A percentile compares a stretch with the other conserved stretches of the same genome.
Evolutionary conservation across 371 early-diverging fungal species (phyloP).

Genomic region (Syncephalastrum sp.): DNA sequence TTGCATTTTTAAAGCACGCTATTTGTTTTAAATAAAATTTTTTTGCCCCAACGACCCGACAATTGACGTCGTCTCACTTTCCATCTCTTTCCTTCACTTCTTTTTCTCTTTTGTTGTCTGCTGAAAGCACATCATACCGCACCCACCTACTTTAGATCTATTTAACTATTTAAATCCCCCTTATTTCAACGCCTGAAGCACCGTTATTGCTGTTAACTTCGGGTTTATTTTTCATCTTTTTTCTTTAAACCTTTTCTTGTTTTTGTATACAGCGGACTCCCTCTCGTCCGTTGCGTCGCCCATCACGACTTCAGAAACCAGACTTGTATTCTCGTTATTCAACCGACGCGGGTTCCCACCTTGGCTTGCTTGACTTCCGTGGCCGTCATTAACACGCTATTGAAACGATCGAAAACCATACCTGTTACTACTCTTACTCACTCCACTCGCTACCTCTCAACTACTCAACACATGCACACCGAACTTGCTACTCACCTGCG

Average conservation of each 20-base stretch:
- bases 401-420: no score
- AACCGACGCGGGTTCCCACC: conserved; percentile 68
- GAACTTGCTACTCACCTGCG: conserved; percentile 20
- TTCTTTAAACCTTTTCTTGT: conserved; percentile 8
- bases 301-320: conserved; percentile 72
- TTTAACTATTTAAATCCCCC: conserved; percentile 5
- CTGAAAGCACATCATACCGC: not conserved
- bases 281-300: conserved; percentile 53
- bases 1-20: not conserved
- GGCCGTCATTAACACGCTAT: conserved; percentile 16
- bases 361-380: conserved; percentile 50
- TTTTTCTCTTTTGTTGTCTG: not conserved
- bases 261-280: conserved; percentile 51
- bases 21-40: not conserved
- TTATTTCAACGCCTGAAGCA: conserved; percentile 10
- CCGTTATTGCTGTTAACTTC: conserved; percentile 8
- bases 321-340: conserved; percentile 59
- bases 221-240: conserved; percentile 3
- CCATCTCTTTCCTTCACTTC: conserved; percentile 7
- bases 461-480: conserved; percentile 27
- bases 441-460: conserved; percentile 6
- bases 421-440: not conserved
- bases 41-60: not conserved
- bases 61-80: not conserved
- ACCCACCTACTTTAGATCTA: not conserved